Evolutionary conservation across 106 monocot species (phyloP), one percentile per base, ranked within the genome.

Genomic region (Posidonia australis): DNA sequence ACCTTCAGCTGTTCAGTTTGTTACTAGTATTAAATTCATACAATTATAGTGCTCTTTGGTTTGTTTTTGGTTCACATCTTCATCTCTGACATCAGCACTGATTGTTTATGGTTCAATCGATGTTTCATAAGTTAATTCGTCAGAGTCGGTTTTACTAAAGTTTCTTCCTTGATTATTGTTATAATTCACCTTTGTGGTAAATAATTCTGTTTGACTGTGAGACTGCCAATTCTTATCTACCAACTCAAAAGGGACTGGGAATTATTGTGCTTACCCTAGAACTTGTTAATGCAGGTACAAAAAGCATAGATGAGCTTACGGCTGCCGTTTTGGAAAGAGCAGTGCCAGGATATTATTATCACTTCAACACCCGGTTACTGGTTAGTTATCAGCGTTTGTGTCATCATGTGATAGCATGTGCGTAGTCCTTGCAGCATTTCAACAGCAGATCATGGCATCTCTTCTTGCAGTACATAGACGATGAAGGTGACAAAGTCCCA

Each of bases 401-500:
- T n/a, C n/a, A n/a, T n/a, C n/a, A n/a, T n/a, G n/a, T n/a, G n/a
- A n/a, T n/a, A n/a, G n/a, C n/a, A n/a, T n/a, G 23, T 49, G 23
- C 13, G 1, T 17, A 44, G 2, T 28, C 16, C 51, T 41, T 30
- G 32, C 14, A 12, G 9, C n/a, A 7, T 36, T 28, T 9, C 16
- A 30, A 10, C 16, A 46, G 9, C 7, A 45, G 20, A 0, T 63
- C 3, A 22, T 20, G 23, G 14, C 18, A 10, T 70, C 51, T 44
- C 14, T 56, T 21, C 57, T 59, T 79, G 74, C 77, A 96, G 94
- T 96, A 96, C 77, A 80, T 84, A 55, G 94, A 96, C 78, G 94
- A 90, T 67, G 94, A 96, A 79, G 86, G 82, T 12, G 94, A 90
- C 61, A 90, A 59, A 62, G 79, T 96, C 58, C n/a, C n/a, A n/a